These are phyloP conservation scores for Trichoderma lentiforme DNA, from an alignment of 2,329 filamentous ascomycete genomes.

Conservation along the genomic window DNA sequence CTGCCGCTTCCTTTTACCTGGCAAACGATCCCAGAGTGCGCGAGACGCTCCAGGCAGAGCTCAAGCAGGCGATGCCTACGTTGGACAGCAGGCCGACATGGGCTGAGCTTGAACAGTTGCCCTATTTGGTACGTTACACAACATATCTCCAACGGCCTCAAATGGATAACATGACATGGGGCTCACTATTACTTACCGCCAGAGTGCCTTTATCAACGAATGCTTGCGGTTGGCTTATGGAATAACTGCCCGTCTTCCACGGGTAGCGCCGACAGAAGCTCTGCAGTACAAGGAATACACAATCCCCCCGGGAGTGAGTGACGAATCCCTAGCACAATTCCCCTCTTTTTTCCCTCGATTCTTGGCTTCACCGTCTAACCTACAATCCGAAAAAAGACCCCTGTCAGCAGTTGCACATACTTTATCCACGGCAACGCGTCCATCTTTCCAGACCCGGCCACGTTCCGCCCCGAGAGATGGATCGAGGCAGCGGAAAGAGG, in stretches of 20 bases:
- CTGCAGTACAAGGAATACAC: constrained; percentile 31
- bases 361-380: not conserved
- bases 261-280: constrained; percentile 28
- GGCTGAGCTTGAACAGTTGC: constrained; percentile 18
- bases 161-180: not conserved
- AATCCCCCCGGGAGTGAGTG: constrained; percentile 32
- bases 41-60: constrained; percentile 19
- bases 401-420: constrained; percentile 23
- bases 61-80: constrained; percentile 11
- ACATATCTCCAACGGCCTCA: not conserved
- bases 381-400: constrained; percentile 20
- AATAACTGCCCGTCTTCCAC: constrained; percentile 23
- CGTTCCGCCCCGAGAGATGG: constrained; percentile 30
- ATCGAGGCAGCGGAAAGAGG: constrained; percentile 21
- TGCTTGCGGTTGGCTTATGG: constrained; percentile 20
- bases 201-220: constrained; percentile 23
- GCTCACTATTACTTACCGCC: not conserved
- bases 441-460: constrained; percentile 26
- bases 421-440: constrained; percentile 24
- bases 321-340: not conserved
- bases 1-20: constrained; percentile 18
- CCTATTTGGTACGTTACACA: constrained; percentile 19
- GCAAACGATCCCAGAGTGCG: constrained; percentile 8
- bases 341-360: not conserved
- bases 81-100: constrained; percentile 14